phyloP scores from a whole-genome alignment of 129 eudicot species.

The Helichrysum umbraculigerum region DNA sequence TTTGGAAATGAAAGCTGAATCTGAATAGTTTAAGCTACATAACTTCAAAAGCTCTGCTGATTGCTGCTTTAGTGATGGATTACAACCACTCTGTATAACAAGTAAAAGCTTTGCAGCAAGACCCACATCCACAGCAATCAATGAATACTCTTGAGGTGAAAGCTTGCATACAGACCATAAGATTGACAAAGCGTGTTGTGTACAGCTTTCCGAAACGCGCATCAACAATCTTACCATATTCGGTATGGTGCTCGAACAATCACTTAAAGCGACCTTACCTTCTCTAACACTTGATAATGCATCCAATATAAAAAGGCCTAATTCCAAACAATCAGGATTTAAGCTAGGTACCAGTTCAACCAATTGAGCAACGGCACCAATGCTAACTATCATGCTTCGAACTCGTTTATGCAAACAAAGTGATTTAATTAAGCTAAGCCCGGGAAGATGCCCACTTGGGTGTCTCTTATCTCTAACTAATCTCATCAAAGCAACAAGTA shows the following conservation, averaged over 20 bases:
- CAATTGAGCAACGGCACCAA: conserved; percentile 22
- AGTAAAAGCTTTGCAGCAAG: conserved; percentile 24
- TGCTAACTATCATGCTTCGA: conserved; percentile 28
- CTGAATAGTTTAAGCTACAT: conserved; percentile 24
- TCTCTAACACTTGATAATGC: conserved; percentile 6
- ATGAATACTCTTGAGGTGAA: conserved; percentile 19
- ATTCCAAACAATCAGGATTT: conserved; percentile 22
- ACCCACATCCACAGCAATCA: conserved; percentile 23
- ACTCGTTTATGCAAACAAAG: conserved; percentile 35
- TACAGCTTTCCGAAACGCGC: conserved; percentile 22
- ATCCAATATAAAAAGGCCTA: conserved; percentile 3
- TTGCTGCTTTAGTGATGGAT: conserved; percentile 12
- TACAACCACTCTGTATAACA: conserved; percentile 27
- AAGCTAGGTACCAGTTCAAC: conserved; percentile 1
- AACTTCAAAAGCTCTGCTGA: conserved; percentile 27
- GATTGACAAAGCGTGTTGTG: conserved; percentile 15
- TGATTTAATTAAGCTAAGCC: conserved; percentile 38
- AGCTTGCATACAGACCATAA: conserved; percentile 25
- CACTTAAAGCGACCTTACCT: conserved; percentile 17
- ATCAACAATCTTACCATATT: conserved; percentile 20
- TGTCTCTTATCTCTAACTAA: conserved; percentile 37
- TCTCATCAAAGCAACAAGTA: conserved; percentile 43
- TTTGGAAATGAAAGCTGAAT: conserved; percentile 20
- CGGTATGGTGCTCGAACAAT: conserved; percentile 17
- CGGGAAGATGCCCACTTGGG: conserved; percentile 39